These are phyloP conservation scores for Orbilia oligospora DNA, from an alignment of 2,329 filamentous ascomycete genomes.

Conservation along the genomic window DNA sequence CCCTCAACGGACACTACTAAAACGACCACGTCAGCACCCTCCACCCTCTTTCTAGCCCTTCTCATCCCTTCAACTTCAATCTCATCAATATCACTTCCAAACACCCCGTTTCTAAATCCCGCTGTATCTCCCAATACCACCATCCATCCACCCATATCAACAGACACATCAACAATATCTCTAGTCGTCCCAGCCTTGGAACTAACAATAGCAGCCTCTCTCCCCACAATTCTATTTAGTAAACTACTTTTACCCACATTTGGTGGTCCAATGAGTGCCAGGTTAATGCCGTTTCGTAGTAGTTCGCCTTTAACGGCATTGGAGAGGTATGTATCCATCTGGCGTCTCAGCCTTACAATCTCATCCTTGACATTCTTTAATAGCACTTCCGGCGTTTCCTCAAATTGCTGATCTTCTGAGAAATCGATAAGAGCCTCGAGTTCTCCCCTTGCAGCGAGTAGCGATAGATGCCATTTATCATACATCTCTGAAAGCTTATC, in stretches of 20 bases:
- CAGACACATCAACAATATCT: slow-evolving; percentile 90
- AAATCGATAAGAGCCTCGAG: slow-evolving; percentile 97
- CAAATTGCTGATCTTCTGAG: slow-evolving; percentile 96
- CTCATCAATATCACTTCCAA: slow-evolving; percentile 73
- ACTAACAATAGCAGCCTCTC: slow-evolving; percentile 95
- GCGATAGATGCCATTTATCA: slow-evolving; percentile 81
- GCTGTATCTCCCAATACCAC: slow-evolving; percentile 97
- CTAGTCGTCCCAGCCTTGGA: slow-evolving; percentile 92
- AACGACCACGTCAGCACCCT: slow-evolving; percentile 87
- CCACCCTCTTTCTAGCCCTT: slow-evolving; percentile 83
- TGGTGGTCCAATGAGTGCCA: slow-evolving; percentile 89
- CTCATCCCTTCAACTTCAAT: slow-evolving; percentile 93
- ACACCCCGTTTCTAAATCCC: slow-evolving; percentile 75
- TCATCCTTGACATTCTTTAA: slow-evolving; percentile 78
- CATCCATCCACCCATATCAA: slow-evolving; percentile 90
- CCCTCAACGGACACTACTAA: slow-evolving; percentile 82
- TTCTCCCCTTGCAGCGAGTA: slow-evolving; percentile 87
- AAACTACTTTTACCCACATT: slow-evolving; percentile 96
- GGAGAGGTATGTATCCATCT: slow-evolving; percentile 78
- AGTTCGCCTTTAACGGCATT: slow-evolving; percentile 88
- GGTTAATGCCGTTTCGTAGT: slow-evolving; percentile 84
- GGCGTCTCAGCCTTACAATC: slow-evolving; percentile 74
- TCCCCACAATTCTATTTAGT: slow-evolving; percentile 88
- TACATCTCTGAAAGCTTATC: slow-evolving; percentile 81
- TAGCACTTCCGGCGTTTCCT: slow-evolving; percentile 83